Conservation (phyloP, 1,284 basidiomycete genomes). For the Moesziomyces antarcticus region DNA sequence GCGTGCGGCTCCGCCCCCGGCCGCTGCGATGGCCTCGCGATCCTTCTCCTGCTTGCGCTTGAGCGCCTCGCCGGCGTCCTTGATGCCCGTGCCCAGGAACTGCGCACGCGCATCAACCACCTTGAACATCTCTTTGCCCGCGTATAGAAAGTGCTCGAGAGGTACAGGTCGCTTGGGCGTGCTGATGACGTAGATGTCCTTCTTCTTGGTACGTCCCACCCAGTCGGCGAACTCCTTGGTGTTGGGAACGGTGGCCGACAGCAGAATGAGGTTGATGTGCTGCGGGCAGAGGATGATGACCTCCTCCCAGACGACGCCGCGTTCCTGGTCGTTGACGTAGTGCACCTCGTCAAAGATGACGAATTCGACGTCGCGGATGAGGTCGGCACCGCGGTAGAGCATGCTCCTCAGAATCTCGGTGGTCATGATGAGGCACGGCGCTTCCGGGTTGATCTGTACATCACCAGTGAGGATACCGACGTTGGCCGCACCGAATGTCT, state of each 20-base stretch:
- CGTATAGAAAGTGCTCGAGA: constrained; percentile 95
- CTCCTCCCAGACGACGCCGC: constrained; percentile 99
- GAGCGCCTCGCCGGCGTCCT: constrained; percentile 86
- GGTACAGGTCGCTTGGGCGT: constrained; percentile 96
- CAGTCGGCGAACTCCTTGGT: constrained; percentile 98
- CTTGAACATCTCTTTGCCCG: constrained; percentile 88
- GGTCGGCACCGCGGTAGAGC: constrained; percentile 83
- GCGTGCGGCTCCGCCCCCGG: constrained; percentile 76
- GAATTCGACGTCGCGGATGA: constrained; percentile 98
- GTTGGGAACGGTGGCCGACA: constrained; percentile 98
- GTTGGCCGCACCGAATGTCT: constrained; percentile 88
- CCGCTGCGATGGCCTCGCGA: constrained; percentile 81
- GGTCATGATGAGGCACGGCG: constrained; percentile 85
- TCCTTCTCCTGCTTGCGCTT: constrained; percentile 97
- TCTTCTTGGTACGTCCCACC: constrained; percentile 99
- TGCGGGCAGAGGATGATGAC: constrained; percentile 80
- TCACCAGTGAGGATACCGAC: constrained; percentile 98
- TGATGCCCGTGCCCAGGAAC: constrained; percentile 73
- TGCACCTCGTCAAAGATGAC: constrained; percentile 99
- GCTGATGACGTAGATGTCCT: constrained; percentile 98
- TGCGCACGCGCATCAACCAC: constrained; percentile 86
- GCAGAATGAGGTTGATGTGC: constrained; percentile 73
- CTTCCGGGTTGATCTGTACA: constrained; percentile 99
- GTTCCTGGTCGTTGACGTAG: constrained; percentile 99
- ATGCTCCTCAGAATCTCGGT: constrained; percentile 99